Conservation (phyloP, 2,329 filamentous ascomycete genomes). For the Clonostachys chloroleuca region DNA sequence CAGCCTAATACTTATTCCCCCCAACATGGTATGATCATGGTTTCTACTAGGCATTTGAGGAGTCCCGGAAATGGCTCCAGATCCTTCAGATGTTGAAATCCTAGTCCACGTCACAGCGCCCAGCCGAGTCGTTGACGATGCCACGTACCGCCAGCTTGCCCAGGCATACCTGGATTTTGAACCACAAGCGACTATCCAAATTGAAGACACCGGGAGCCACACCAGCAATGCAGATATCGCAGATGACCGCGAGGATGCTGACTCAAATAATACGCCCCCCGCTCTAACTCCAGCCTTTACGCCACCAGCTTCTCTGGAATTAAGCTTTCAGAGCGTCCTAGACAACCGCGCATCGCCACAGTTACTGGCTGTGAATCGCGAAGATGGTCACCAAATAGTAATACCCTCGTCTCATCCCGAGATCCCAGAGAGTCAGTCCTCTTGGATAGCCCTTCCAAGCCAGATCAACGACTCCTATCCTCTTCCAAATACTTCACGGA, state of each 20-base stretch:
- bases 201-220: too few relatives aligned
- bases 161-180: conserved; percentile 45
- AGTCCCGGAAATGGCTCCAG: too few relatives aligned
- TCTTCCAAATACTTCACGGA: conserved; percentile 19
- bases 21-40: too few relatives aligned
- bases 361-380: conserved; percentile 4
- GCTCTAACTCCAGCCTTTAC: too few relatives aligned
- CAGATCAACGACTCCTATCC: conserved; percentile 51
- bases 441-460: conserved; percentile 41
- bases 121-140: conserved; percentile 41
- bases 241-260: too few relatives aligned
- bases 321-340: conserved; percentile 38
- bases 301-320: conserved; percentile 22
- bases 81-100: conserved; percentile 37
- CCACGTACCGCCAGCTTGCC: conserved; percentile 41
- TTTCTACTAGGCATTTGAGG: too few relatives aligned
- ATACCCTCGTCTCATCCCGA: conserved; percentile 1
- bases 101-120: conserved; percentile 52
- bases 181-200: conserved; percentile 10
- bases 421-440: conserved; percentile 6
- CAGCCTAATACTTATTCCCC: too few relatives aligned
- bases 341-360: conserved; percentile 35
- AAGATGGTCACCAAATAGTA: neutral
- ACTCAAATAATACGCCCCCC: too few relatives aligned
- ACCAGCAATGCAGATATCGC: too few relatives aligned